A percentile compares a stretch with the other conserved stretches of the same genome.
These are phyloP conservation scores for Zymoseptoria ardabiliae DNA, from an alignment of 2,329 filamentous ascomycete genomes.

Conservation along the genomic window DNA sequence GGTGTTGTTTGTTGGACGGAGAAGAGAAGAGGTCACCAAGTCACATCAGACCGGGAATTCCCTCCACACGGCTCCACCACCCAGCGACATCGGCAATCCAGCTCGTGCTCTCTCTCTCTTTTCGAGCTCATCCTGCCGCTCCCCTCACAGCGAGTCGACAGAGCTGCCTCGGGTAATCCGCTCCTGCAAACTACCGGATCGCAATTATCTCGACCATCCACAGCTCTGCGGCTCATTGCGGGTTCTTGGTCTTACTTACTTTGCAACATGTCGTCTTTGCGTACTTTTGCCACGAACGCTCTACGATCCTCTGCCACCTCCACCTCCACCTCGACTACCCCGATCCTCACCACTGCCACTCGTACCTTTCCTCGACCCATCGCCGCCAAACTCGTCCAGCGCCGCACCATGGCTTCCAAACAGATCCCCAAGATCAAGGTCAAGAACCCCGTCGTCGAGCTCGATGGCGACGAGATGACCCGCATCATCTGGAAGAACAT, in stretches of 20 bases:
- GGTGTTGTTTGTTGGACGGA: not conserved
- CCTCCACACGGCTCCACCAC: not conserved
- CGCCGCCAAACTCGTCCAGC: conserved; percentile 28
- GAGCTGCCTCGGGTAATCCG: not conserved
- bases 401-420: conserved; percentile 31
- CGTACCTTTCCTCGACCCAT: conserved; percentile 26
- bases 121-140: not conserved
- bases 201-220: not conserved
- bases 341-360: conserved; percentile 14
- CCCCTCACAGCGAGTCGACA: no score
- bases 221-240: conserved; percentile 48
- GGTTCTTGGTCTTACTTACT: conserved; percentile 35
- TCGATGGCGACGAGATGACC: conserved; percentile 94
- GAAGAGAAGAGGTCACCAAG: not conserved
- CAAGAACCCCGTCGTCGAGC: conserved; percentile 96
- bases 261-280: conserved; percentile 27
- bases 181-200: not conserved
- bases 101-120: not conserved
- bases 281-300: conserved; percentile 10
- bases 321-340: conserved; percentile 10
- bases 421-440: conserved; percentile 85
- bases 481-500: conserved; percentile 98
- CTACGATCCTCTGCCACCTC: conserved; percentile 6
- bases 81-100: not conserved
- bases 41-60: not conserved